Evolutionary conservation across 768 basidiomycete genomes (phyloP), one percentile per base, ranked within the genome.

Genomic region (Mrakia blollopis): DNA sequence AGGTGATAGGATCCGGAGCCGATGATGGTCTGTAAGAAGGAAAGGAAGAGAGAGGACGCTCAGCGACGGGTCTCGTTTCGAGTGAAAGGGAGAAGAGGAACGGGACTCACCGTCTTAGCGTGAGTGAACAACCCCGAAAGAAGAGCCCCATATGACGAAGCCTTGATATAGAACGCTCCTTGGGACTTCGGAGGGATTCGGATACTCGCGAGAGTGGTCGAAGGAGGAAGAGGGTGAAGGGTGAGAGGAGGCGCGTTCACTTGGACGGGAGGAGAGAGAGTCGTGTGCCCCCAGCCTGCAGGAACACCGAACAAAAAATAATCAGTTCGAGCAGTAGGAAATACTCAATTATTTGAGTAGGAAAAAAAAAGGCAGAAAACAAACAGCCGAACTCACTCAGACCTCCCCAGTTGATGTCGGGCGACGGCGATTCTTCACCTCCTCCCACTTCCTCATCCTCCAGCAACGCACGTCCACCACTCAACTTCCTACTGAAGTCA

Each of bases 81-180:
- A 13, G 11, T n/a, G 25, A 65, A 2, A 8, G 9, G 63, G 32
- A 16, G 30, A 35, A 25, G 16, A 30, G 1, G 18, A 39, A 30
- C 5, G 37, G 30, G 28, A 67, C 65, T 44, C 35, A 41, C 65
- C 65, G 65, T 68, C 39, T 39, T 68, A 11, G 65, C 65, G 21
- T 68, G 65, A 41, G 65, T 39, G 65, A 68, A 68, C 3, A 68
- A 23, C 5, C 65, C 65, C 21, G 65, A 68, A 8, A 68, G 65
- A 30, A 68, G 65, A 23, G 65, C 39, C 8, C 37, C 35, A 25
- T 68, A 68, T 21, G 65, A 68, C 65, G 65, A n/a, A 0, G 65
- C 65, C 39, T 68, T 68, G 35, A 68, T 68, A 39, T 39, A 68
- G 37, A 68, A 39, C 0, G 65, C 39, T 25, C 65, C 65, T 37